These are phyloP conservation scores for Quercus ilex DNA, from an alignment of 306 rosid species.

Conservation along the genomic window DNA sequence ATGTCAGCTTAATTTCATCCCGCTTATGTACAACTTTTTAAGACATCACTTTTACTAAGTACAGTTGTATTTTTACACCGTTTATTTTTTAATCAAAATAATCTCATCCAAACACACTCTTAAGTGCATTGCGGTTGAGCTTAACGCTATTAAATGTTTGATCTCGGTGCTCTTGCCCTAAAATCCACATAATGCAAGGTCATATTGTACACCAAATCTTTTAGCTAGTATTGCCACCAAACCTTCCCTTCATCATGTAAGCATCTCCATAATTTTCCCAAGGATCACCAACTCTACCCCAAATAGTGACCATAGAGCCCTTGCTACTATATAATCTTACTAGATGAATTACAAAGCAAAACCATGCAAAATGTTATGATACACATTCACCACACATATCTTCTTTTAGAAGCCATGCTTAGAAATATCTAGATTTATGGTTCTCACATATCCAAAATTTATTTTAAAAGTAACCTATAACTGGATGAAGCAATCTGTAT, in stretches of 20 bases:
- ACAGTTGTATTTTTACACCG: too few relatives aligned
- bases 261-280: background rate
- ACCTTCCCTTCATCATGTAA: background rate
- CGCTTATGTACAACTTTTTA: too few relatives aligned
- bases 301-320: background rate
- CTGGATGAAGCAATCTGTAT: too few relatives aligned
- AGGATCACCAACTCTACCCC: too few relatives aligned
- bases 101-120: too few relatives aligned
- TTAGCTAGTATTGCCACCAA: background rate
- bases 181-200: background rate
- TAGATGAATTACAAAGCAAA: background rate
- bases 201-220: background rate
- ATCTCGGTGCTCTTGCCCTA: background rate
- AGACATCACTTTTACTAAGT: too few relatives aligned
- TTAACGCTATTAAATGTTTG: background rate
- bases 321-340: background rate
- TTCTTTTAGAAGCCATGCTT: background rate
- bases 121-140: background rate
- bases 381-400: background rate
- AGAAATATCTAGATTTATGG: background rate
- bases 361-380: background rate
- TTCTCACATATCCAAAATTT: background rate
- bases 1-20: too few relatives aligned
- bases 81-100: too few relatives aligned
- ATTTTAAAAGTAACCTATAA: background rate